Evolutionary conservation across 2,329 filamentous ascomycete species (phyloP), one percentile per base, ranked within the genome.

Genomic region (Alternaria novae-zelandiae): DNA sequence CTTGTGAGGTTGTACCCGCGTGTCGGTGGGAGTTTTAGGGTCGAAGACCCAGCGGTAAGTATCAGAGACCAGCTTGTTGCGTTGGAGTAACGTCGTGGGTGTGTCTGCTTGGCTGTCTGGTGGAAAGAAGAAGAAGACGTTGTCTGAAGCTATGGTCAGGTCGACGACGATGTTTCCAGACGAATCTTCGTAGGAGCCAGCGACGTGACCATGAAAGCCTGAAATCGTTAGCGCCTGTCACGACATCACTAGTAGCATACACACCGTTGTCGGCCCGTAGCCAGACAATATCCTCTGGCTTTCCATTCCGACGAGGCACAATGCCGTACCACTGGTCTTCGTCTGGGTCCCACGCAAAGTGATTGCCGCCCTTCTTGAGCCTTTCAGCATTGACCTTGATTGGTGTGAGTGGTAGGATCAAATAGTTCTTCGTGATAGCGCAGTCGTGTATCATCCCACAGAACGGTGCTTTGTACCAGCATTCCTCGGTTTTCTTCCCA

Each of bases 291-390:
- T 87, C 86, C 63, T 85, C 84, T 0, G 82, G 79, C 66, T 84
- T 86, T 0, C 81, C 85, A 4, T 82, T 82, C 4, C 82, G 74
- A 8, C 86, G 79, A 4, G 85, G 85, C 3, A 87, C 84, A 13
- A 87, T 78, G 0, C 84, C 86, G 65, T 87, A 87, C 75, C 83
- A 84, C 70, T 87, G 85, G 68, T 87, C 85, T 70, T 87, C 85
- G 4, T 85, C 76, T 0, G 85, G 83, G 50, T 79, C 75, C 78
- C 78, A 82, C 1, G 79, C 79, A 66, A 80, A 82, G 56, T 81
- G 78, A 54, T 82, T 79, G 4, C 80, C 80, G 12, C 80, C 80
- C 50, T 61, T 72, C 63, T 79, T 78, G 65, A 82, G 63, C 6
- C 79, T 67, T 11, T 80, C 80, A 0, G 72, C 57, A 46, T 75